A percentile compares a stretch with the other conserved stretches of the same genome.
Conservation (phyloP, 768 basidiomycete species). For the Suillus cothurnatus region DNA sequence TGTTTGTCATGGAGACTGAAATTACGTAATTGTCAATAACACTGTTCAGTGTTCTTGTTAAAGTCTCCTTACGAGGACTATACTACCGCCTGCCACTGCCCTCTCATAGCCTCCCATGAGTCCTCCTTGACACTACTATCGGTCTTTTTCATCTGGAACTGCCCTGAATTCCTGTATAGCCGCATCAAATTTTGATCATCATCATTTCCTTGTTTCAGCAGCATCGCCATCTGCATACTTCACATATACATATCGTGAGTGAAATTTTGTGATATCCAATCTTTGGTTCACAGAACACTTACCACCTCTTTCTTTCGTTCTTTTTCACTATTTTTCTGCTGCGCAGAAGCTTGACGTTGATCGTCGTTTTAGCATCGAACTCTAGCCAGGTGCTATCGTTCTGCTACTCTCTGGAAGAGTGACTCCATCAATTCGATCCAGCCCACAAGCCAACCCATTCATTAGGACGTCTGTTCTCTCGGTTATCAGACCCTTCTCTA, state of each 20-base stretch:
- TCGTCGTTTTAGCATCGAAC: conserved; percentile 52
- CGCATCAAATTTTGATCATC: conserved; percentile 4
- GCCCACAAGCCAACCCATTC: conserved; percentile 16
- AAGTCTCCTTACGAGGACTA: not conserved
- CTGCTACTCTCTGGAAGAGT: conserved; percentile 57
- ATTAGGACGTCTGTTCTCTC: not conserved
- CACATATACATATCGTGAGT: conserved; percentile 10
- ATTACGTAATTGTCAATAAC: not conserved
- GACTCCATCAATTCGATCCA: conserved; percentile 20
- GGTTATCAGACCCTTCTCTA: conserved; percentile 1
- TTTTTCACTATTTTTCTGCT: conserved; percentile 28
- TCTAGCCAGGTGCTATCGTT: conserved; percentile 45
- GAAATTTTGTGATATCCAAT: not conserved
- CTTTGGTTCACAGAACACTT: conserved; percentile 3
- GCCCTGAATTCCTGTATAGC: not conserved
- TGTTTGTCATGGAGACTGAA: conserved; percentile 25
- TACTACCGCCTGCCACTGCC: not conserved
- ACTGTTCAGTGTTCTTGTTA: no score
- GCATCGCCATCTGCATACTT: not conserved
- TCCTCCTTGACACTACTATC: conserved; percentile 1
- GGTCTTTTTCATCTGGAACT: not conserved
- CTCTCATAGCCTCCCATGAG: conserved; percentile 1
- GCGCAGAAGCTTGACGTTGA: conserved; percentile 68
- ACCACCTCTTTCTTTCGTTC: conserved; percentile 6
- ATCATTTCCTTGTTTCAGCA: not conserved